Percentiles rank a stretch among this genome's conserved stretches.
Evolutionary conservation across 2,329 filamentous ascomycete species (phyloP).

Genomic region (Passalora sequoiae): DNA sequence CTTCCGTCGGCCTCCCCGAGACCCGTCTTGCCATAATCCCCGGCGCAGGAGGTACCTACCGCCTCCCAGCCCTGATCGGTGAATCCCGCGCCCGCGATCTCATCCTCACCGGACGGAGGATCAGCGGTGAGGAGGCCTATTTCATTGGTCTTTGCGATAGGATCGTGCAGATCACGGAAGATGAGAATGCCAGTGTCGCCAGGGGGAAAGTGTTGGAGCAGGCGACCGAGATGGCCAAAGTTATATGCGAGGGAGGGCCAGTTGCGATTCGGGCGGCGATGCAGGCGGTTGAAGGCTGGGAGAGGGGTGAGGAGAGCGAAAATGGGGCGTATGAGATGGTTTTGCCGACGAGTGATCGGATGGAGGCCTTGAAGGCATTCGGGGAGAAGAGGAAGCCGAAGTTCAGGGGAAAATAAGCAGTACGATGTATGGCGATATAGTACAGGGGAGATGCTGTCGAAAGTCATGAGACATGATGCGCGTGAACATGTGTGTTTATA

Average conservation of each 20-base stretch:
- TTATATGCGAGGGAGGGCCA: constrained; percentile 87
- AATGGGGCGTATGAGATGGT: constrained; percentile 82
- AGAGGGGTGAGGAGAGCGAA: constrained; percentile 66
- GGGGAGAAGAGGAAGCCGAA: constrained; percentile 65
- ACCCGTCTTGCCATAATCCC: constrained; percentile 91
- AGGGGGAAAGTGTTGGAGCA: constrained; percentile 66
- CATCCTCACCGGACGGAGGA: constrained; percentile 81
- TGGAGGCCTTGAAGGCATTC: constrained; percentile 86
- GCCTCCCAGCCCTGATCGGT: constrained; percentile 77
- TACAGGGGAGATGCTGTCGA: too few species aligned
- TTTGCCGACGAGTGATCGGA: constrained; percentile 74
- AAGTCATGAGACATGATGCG: too few species aligned
- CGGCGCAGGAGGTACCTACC: constrained; percentile 86
- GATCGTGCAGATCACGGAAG: constrained; percentile 69
- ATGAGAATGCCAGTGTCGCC: constrained; percentile 51
- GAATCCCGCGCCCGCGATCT: constrained; percentile 77
- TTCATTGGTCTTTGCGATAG: constrained; percentile 85
- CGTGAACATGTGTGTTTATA: too few species aligned
- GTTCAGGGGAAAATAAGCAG: constrained; percentile 54
- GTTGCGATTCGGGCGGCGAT: constrained; percentile 75
- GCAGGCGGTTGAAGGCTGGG: constrained; percentile 67
- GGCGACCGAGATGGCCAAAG: constrained; percentile 70
- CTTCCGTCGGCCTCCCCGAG: constrained; percentile 78
- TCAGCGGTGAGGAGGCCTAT: constrained; percentile 79
- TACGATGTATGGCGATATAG: neutral